Evolutionary conservation across 371 early-diverging fungal genomes (phyloP), one percentile per base, ranked within the genome.

Genomic region (Paraphysoderma sedebokerense): DNA sequence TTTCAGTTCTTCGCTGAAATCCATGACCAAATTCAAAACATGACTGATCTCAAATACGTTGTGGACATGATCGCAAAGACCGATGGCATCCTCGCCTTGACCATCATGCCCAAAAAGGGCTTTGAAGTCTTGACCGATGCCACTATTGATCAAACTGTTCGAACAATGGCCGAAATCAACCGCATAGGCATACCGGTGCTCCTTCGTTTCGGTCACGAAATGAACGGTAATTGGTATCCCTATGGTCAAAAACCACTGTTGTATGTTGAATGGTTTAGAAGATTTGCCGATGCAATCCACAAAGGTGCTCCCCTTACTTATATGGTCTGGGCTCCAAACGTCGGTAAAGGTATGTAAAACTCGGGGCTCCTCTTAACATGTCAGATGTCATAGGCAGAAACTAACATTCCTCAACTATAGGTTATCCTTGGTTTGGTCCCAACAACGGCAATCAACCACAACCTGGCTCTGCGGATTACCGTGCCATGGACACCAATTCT

Each of bases 151-250:
- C 32, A 34, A 17, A 7, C 37, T 20, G 46, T 17, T 29, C 20
- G 34, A 11, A 37, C 28, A 3, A 5, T 4, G 2, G 34, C 46
- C 22, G 34, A 15, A 4, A 22, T 31, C 34, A 46, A 46, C 34
- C 13, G 9, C 23, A 8, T 20, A 15, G 50, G 50, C 7, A 30
- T 49, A 8, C 50, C 34, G 1, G 34, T 66, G 24, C 38, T 60
- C 33, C 15, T 66, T 22, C 59, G 67, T 13, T 51, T 52, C 15
- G 63, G 36, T 8, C 62, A 63, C 27, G 67, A 66, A 45, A 66
- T 66, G 67, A 66, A 65, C 53, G 65, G 61, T 8, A 45, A 28
- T 49, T 56, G 57, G 50, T 51, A 53, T 36, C 34, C 48, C n/a
- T 58, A 51, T 37, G 55, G 56, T 15, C 53, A 61, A 23, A 4